Conservation (phyloP, 2,329 filamentous ascomycete species). For the Thielaviopsis ethacetica region DNA sequence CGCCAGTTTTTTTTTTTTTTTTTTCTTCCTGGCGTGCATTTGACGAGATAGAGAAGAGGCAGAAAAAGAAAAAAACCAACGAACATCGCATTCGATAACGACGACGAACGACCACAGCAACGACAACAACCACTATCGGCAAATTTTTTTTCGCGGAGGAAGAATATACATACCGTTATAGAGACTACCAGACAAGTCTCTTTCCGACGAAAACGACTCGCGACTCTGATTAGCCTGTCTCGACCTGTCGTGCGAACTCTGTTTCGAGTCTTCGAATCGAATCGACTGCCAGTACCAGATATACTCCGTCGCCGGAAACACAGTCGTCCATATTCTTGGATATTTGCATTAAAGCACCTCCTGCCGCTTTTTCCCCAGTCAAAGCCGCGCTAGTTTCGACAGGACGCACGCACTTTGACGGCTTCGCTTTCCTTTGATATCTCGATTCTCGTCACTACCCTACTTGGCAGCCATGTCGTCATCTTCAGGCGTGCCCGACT, state of each 20-base stretch:
- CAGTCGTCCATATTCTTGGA: neutral
- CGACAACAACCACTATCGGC: neutral
- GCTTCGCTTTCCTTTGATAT: neutral
- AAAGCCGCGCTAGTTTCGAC: neutral
- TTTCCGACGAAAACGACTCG: neutral
- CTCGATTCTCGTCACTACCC: neutral
- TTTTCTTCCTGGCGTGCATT: neutral
- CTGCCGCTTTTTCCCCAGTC: neutral
- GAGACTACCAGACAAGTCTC: neutral
- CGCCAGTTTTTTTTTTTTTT: neutral
- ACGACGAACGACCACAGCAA: neutral
- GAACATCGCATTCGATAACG: neutral
- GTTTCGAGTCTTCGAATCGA: neutral
- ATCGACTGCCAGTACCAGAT: neutral
- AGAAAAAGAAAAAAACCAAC: too few relatives aligned
- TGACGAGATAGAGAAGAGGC: neutral
- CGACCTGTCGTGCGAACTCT: neutral
- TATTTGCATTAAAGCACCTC: neutral
- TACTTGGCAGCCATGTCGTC: constrained; percentile 32
- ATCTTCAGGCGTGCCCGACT: constrained; percentile 53
- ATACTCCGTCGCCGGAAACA: neutral
- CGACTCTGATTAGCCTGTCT: neutral
- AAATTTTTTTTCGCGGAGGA: neutral
- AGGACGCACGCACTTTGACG: neutral
- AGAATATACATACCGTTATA: neutral